Conservation (phyloP, 768 basidiomycete genomes). For the Phanerodontia chrysosporium region DNA sequence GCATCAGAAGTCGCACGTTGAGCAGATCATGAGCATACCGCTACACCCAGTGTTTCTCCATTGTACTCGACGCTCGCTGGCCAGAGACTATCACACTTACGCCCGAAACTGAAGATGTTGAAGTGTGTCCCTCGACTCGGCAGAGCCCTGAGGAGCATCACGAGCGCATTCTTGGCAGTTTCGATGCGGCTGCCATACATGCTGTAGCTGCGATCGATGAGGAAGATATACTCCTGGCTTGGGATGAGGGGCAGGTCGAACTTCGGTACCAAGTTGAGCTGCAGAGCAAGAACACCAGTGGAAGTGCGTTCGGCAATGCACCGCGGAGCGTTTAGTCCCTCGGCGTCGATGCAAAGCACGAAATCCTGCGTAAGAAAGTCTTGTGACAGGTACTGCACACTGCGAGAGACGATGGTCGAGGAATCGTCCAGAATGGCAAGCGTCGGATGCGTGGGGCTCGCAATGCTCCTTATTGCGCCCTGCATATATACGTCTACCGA, state of each 20-base stretch:
- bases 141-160: conserved; percentile 45
- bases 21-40: conserved; percentile 52
- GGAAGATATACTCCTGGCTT: conserved; percentile 55
- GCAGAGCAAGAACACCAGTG: conserved; percentile 41
- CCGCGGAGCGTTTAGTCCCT: conserved; percentile 48
- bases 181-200: conserved; percentile 41
- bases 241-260: conserved; percentile 38
- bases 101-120: conserved; percentile 57
- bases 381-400: conserved; percentile 34
- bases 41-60: conserved; percentile 26
- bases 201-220: conserved; percentile 56
- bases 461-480: conserved; percentile 35
- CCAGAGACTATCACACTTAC: conserved; percentile 30
- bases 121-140: conserved; percentile 40
- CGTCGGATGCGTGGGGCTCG: conserved; percentile 38
- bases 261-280: conserved; percentile 52
- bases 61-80: conserved; percentile 29
- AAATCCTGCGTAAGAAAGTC: conserved; percentile 47
- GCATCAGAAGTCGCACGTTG: conserved; percentile 33
- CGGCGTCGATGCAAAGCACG: conserved; percentile 44
- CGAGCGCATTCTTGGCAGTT: conserved; percentile 44
- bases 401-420: conserved; percentile 22
- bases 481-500: conserved; percentile 46
- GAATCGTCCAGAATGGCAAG: conserved; percentile 30
- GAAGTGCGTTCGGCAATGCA: conserved; percentile 48